phyloP scores from a whole-genome alignment of 129 eudicot genomes.

The Heracleum sosnowskyi region DNA sequence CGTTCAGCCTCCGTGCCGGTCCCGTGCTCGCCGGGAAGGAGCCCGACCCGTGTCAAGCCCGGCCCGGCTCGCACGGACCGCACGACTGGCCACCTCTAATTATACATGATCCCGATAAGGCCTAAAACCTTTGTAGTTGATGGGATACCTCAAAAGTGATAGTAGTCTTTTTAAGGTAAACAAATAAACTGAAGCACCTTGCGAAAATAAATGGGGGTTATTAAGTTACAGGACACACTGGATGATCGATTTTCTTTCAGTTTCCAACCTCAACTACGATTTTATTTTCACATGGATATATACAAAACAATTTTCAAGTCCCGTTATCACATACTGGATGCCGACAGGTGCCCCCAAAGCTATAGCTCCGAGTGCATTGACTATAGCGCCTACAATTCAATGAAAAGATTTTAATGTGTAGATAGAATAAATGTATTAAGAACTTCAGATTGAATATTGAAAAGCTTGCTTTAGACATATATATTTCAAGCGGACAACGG shows the following conservation, averaged over 20 bases:
- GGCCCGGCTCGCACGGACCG: too few relatives aligned
- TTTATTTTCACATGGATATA: conserved; percentile 7
- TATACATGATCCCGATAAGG: too few relatives aligned
- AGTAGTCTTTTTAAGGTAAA: not conserved
- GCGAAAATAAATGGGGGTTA: not conserved
- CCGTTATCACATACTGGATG: conserved; percentile 43
- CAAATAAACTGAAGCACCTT: conserved; percentile 1
- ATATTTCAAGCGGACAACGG: not conserved
- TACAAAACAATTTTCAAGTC: conserved; percentile 4
- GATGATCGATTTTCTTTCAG: conserved; percentile 8
- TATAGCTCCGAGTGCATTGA: conserved; percentile 88
- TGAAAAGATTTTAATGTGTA: conserved; percentile 4
- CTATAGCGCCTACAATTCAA: conserved; percentile 59
- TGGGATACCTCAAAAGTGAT: not conserved
- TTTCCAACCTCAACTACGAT: conserved; percentile 20
- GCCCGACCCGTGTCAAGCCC: too few relatives aligned
- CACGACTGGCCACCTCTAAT: too few relatives aligned
- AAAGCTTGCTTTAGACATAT: not conserved
- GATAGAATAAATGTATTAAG: not conserved
- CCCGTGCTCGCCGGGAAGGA: too few relatives aligned
- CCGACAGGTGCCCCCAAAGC: conserved; percentile 91
- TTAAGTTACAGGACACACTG: not conserved
- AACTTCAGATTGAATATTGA: not conserved
- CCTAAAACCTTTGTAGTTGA: not conserved
- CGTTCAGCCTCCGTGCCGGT: too few relatives aligned